Evolutionary conservation across 352 stramenopile genomes (phyloP).

Genomic region (Phytophthora melonis): DNA sequence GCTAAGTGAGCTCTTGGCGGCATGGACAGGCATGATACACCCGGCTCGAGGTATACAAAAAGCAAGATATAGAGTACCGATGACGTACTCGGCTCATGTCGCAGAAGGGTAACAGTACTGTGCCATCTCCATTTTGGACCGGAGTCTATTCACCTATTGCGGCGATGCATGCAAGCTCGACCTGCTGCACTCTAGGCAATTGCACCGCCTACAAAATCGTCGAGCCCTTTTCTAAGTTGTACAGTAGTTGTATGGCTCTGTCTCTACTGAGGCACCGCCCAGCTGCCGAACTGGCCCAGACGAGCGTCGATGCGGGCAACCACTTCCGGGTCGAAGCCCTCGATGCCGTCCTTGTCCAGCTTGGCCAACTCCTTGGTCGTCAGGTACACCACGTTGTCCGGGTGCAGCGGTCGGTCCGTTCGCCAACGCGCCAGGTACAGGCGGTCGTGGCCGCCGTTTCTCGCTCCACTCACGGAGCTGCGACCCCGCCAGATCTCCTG

Average conservation of each 20-base stretch:
- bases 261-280: conserved; percentile 45
- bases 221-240: conserved; percentile 19
- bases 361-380: conserved; percentile 79
- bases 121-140: conserved; percentile 21
- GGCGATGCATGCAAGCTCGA: conserved; percentile 21
- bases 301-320: conserved; percentile 75
- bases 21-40: conserved; percentile 2
- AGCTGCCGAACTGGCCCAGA: conserved; percentile 69
- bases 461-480: conserved; percentile 73
- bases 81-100: conserved; percentile 25
- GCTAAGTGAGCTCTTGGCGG: conserved; percentile 32
- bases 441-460: conserved; percentile 79
- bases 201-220: background rate
- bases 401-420: conserved; percentile 62
- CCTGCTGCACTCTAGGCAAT: background rate
- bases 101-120: conserved; percentile 14
- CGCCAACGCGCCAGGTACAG: conserved; percentile 90
- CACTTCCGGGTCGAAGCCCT: conserved; percentile 75
- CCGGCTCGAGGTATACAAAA: conserved; percentile 25
- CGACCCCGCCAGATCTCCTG: conserved; percentile 87
- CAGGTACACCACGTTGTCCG: conserved; percentile 90
- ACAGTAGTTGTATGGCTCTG: background rate
- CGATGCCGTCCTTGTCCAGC: conserved; percentile 67
- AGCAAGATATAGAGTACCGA: conserved; percentile 1
- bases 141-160: conserved; percentile 26